Conservation (phyloP, 169 alveolate genomes). For the Eimeria tenella region DNA sequence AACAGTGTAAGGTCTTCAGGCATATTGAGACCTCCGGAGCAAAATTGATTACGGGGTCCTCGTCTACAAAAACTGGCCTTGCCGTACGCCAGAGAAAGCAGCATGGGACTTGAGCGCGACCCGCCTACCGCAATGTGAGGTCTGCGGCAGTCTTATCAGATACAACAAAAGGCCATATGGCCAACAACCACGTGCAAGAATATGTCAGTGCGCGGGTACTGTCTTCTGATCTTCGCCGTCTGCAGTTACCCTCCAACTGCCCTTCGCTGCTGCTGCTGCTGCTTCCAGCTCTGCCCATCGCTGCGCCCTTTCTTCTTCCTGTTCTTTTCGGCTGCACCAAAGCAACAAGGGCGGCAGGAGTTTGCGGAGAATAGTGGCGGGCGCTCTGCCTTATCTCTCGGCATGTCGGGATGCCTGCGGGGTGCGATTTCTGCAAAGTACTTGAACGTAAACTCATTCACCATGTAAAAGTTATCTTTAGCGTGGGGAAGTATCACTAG, state of each 20-base stretch:
- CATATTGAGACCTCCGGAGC: too few species aligned
- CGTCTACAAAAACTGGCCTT: too few species aligned
- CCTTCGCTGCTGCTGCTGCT: slow-evolving; percentile 26
- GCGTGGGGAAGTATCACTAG: not conserved
- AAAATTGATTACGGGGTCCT: too few species aligned
- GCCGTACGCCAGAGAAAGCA: too few species aligned
- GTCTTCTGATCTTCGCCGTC: slow-evolving; percentile 40
- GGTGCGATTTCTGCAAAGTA: not conserved
- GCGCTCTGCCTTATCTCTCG: not conserved
- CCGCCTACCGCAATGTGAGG: too few species aligned
- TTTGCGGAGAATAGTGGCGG: not conserved
- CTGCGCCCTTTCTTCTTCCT: slow-evolving; percentile 71
- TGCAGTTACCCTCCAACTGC: slow-evolving; percentile 5
- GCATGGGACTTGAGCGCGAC: too few species aligned
- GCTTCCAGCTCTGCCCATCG: slow-evolving; percentile 64
- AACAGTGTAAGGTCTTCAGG: too few species aligned
- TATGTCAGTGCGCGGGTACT: slow-evolving; percentile 39
- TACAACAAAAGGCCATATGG: too few species aligned
- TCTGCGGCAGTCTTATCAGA: too few species aligned
- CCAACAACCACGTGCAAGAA: too few species aligned
- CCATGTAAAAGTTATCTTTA: not conserved
- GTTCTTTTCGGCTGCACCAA: slow-evolving; percentile 44
- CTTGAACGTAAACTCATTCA: not conserved
- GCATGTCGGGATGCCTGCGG: not conserved
- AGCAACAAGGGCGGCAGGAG: not conserved